Evolutionary conservation across 306 rosid species (phyloP).

Genomic region (Luffa acutangula): DNA sequence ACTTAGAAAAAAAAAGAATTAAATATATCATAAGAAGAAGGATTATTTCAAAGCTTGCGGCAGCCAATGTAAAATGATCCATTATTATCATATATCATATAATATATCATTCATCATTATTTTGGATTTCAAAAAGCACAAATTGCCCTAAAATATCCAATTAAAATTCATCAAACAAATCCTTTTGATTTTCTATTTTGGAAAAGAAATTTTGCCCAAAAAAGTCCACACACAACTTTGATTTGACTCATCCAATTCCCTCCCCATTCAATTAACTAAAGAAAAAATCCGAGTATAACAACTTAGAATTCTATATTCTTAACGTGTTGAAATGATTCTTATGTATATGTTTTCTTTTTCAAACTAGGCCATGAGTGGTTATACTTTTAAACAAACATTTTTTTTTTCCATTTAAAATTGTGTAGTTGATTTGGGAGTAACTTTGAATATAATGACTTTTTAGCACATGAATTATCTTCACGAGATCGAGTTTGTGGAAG

Average conservation of each 20-base stretch:
- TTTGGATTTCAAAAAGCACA: background rate
- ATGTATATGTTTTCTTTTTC: background rate
- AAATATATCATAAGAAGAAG: background rate
- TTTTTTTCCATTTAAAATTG: background rate
- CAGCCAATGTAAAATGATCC: background rate
- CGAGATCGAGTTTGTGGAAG: background rate
- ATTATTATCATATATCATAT: background rate
- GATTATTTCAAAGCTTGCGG: background rate
- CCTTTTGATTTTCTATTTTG: background rate
- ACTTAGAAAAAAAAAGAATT: background rate
- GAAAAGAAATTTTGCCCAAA: background rate
- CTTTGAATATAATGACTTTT: background rate
- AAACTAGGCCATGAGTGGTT: background rate
- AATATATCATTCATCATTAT: background rate
- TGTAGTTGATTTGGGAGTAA: background rate
- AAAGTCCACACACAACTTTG: slow-evolving; percentile 1
- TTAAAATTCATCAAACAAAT: background rate
- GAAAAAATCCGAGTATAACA: background rate
- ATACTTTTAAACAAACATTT: background rate
- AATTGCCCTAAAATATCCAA: background rate
- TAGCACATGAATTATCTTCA: background rate
- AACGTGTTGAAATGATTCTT: background rate
- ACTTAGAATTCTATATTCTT: background rate
- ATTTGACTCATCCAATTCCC: background rate
- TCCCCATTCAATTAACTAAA: background rate